phyloP scores from a whole-genome alignment of 2,329 filamentous ascomycete species.

The Monilinia polystroma region DNA sequence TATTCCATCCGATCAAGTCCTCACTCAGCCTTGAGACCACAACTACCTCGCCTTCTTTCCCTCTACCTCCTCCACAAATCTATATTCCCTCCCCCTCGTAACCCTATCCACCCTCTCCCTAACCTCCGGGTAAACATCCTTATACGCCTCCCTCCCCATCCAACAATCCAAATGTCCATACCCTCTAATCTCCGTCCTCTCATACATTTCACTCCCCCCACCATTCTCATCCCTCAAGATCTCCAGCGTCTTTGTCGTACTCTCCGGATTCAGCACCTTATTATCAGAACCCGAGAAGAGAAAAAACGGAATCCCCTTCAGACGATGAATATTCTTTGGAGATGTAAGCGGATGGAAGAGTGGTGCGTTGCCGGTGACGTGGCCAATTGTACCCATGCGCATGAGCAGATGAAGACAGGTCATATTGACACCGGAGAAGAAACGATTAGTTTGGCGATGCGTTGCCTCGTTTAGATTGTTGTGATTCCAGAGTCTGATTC shows the following conservation, averaged over 20 bases:
- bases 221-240: slow-evolving; percentile 54
- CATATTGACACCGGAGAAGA: slow-evolving; percentile 64
- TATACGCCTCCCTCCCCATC: slow-evolving; percentile 60
- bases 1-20: neutral
- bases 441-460: slow-evolving; percentile 59
- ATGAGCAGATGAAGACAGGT: slow-evolving; percentile 56
- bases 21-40: neutral
- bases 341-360: slow-evolving; percentile 50
- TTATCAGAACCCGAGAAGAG: slow-evolving; percentile 58
- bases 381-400: slow-evolving; percentile 52
- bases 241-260: slow-evolving; percentile 55
- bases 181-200: slow-evolving; percentile 52
- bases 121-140: slow-evolving; percentile 58
- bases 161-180: slow-evolving; percentile 63
- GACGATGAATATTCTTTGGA: slow-evolving; percentile 49
- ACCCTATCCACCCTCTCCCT: slow-evolving; percentile 56
- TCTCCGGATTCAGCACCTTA: slow-evolving; percentile 53
- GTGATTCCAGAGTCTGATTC: slow-evolving; percentile 56
- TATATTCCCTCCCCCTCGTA: slow-evolving; percentile 34
- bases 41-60: neutral
- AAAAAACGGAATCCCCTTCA: slow-evolving; percentile 55
- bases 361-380: slow-evolving; percentile 54
- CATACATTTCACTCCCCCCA: slow-evolving; percentile 48
- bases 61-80: slow-evolving; percentile 30
- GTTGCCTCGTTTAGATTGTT: slow-evolving; percentile 64